A percentile compares a stretch with the other conserved stretches of the same genome.
These are phyloP conservation scores for Pestalotiopsis sp. DNA, from an alignment of 2,329 filamentous ascomycete species.

Conservation along the genomic window DNA sequence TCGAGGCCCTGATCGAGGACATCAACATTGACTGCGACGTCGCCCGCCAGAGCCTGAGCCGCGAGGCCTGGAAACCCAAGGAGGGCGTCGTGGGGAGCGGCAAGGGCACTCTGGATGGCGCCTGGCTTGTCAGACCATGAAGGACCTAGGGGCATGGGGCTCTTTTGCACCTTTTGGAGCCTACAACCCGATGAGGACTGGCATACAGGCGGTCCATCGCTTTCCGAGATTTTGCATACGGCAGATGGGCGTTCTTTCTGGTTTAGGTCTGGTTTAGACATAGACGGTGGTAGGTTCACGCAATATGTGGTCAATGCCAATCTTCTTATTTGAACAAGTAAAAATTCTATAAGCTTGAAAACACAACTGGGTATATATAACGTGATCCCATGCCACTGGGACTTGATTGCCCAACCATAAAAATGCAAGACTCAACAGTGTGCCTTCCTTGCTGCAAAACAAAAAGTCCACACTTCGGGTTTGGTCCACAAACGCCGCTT, in stretches of 20 bases:
- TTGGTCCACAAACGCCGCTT: constrained; percentile 34
- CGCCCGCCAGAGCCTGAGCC: constrained; percentile 69
- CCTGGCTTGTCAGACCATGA: constrained; percentile 31
- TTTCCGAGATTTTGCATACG: neutral
- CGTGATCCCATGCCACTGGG: constrained; percentile 5
- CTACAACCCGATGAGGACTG: neutral
- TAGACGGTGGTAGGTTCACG: neutral
- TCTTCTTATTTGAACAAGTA: neutral
- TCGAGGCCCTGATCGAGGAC: constrained; percentile 84
- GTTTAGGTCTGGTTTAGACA: neutral
- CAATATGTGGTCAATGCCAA: neutral
- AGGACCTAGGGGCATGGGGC: neutral
- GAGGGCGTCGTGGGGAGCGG: constrained; percentile 30
- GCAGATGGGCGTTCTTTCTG: constrained; percentile 7
- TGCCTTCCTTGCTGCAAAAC: constrained; percentile 25
- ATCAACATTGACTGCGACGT: constrained; percentile 90
- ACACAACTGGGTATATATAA: constrained; percentile 9
- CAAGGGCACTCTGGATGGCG: constrained; percentile 28
- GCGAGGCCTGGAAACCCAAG: constrained; percentile 61
- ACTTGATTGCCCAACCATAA: neutral
- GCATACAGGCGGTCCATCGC: neutral
- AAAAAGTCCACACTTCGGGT: constrained; percentile 27
- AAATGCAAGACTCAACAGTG: constrained; percentile 29
- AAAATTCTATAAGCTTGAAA: neutral
- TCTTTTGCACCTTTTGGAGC: neutral